A percentile compares a stretch with the other conserved stretches of the same genome.
Evolutionary conservation across 768 basidiomycete genomes (phyloP).

Genomic region (Mrakia frigida): DNA sequence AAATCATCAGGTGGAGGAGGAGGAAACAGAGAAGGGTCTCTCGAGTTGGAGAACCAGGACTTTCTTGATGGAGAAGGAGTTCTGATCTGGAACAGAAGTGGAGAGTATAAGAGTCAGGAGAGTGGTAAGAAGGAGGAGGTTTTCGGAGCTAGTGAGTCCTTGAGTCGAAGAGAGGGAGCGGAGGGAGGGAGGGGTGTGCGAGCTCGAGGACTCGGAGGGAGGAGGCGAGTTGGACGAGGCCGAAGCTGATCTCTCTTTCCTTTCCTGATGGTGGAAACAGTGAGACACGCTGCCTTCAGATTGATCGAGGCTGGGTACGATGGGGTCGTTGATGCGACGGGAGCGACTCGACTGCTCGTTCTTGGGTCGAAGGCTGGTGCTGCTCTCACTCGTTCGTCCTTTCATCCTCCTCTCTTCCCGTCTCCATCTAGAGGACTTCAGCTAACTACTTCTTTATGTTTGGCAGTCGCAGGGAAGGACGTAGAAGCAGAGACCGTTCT

Average conservation of each 20-base stretch:
- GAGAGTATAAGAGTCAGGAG: constrained; percentile 1
- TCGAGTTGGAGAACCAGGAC: neutral
- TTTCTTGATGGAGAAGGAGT: constrained; percentile 25
- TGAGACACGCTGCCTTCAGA: constrained; percentile 20
- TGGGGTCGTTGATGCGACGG: neutral
- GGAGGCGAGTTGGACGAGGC: too few species aligned
- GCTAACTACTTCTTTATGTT: neutral
- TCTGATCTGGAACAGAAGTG: constrained; percentile 23
- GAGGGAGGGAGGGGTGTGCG: neutral
- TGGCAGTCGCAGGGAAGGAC: neutral
- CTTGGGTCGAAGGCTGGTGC: constrained; percentile 20
- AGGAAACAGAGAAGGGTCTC: neutral
- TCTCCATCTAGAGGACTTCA: too few species aligned
- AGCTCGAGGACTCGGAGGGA: neutral
- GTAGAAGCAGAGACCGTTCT: constrained; percentile 6
- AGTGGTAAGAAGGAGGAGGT: neutral
- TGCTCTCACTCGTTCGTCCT: constrained; percentile 16
- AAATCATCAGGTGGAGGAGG: neutral
- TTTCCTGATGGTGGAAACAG: neutral
- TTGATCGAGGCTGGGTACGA: constrained; percentile 18
- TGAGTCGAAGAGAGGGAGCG: too few species aligned
- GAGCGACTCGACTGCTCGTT: constrained; percentile 17
- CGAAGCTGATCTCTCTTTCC: neutral
- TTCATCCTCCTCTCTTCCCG: neutral
- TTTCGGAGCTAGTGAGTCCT: neutral